Base-by-base conservation (phyloP, 306 rosid genomes). In the Pterocarpus santalinus region DNA sequence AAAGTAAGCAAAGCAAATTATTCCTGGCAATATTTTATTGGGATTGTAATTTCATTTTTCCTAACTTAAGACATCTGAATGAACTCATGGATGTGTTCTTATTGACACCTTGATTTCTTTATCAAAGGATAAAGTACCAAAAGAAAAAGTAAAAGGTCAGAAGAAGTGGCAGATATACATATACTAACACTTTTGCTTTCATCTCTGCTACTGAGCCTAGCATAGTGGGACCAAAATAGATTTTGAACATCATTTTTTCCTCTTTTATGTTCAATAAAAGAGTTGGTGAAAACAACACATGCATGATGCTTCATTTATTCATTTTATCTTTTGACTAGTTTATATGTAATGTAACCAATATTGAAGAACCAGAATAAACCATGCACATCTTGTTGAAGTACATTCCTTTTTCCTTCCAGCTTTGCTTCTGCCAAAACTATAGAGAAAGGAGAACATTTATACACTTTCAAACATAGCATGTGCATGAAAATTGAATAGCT, bases 171-270 rank as follows among this genome's bases (percentile, higher is more conserved):
- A 69, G 7, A 10, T 65, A 56, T 79, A 49, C 79, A 83, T 83
- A 16, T 65, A 46, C 22, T 35, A 67, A 64, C 53, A 70, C 84
- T 69, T 84, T 84, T 84, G 70, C 84, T 84, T 84, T 80, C 74
- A 73, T 67, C 63, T 65, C 34, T 73, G 53, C 72, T 47, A 17
- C n/a, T 34, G 69, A 58, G 43, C 52, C 63, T 34, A 63, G 17
- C 63, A 66, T 36, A 49, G 44, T 68, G 78, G 87, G 79, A 68
- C 82, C 81, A 80, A 53, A 84, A 43, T 69, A 17, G 72, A 75
- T 75, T 22, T 47, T 67, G 72, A 74, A 81, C 43, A 2, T 9
- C 52, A 64, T 12, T 15, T 79, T 79, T 65, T 32, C 10, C 60
- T 68, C 47, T 64, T 63, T 38, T n/a, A 8, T 69, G 41, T 60